Evolutionary conservation across 2,329 filamentous ascomycete genomes (phyloP).

Genomic region (Fusarium piperis): DNA sequence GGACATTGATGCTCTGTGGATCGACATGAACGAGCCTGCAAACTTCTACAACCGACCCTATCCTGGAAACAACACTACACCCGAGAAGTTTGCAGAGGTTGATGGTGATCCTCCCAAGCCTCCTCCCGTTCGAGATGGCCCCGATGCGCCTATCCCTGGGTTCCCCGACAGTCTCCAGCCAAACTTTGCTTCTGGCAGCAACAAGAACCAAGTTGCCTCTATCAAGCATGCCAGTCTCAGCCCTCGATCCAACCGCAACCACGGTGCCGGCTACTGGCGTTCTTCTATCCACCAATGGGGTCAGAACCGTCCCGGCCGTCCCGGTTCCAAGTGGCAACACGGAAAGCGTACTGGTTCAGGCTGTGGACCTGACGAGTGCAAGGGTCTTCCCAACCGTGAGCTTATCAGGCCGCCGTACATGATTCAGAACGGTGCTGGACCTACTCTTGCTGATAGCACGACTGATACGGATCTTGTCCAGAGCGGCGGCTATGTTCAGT

Average conservation of each 20-base stretch:
- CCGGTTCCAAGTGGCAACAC: conserved; percentile 26
- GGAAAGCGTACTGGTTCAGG: conserved; percentile 36
- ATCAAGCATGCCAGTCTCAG: background rate
- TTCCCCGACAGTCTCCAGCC: conserved; percentile 39
- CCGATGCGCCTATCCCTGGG: conserved; percentile 34
- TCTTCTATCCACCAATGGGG: conserved; percentile 21
- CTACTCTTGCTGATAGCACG: conserved; percentile 36
- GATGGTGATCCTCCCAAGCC: conserved; percentile 66
- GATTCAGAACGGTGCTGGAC: conserved; percentile 40
- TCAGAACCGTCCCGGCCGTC: conserved; percentile 15
- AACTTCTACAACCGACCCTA: conserved; percentile 47
- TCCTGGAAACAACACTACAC: conserved; percentile 51
- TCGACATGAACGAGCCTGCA: conserved; percentile 67
- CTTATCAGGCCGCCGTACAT: conserved; percentile 39
- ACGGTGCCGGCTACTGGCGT: conserved; percentile 23
- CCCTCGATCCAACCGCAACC: background rate
- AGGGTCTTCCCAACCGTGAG: conserved; percentile 37
- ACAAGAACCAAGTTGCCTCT: background rate
- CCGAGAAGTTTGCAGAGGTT: conserved; percentile 48
- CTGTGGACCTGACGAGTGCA: conserved; percentile 34
- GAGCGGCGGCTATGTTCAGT: conserved; percentile 31
- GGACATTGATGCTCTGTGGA: conserved; percentile 81
- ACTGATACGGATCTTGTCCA: conserved; percentile 39
- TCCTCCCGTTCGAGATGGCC: conserved; percentile 64
- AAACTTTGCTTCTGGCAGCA: conserved; percentile 9